These are phyloP conservation scores for Rostrohypoxylon terebratum DNA, from an alignment of 495 filamentous ascomycete genomes.

Conservation along the genomic window DNA sequence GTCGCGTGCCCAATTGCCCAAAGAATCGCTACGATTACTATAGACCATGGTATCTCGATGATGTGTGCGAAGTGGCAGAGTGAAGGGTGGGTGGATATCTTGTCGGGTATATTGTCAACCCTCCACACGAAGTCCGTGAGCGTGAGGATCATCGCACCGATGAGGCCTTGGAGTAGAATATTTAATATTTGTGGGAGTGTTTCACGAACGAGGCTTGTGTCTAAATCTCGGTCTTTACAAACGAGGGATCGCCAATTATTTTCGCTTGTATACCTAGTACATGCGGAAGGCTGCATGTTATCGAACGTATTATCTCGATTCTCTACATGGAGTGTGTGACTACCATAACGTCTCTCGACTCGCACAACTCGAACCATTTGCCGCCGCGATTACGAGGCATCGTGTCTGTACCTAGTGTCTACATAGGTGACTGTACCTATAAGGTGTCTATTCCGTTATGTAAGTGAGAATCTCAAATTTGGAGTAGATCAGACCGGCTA, in stretches of 20 bases:
- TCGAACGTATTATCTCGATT: constrained; percentile 5
- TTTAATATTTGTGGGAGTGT: constrained; percentile 10
- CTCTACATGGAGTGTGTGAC: not conserved
- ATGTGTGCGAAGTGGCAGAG: constrained; percentile 12
- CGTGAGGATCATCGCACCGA: not conserved
- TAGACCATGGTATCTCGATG: too few species aligned
- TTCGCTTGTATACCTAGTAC: constrained; percentile 15
- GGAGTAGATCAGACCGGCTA: constrained; percentile 15
- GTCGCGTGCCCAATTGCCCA: constrained; percentile 36
- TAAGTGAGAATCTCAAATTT: not conserved
- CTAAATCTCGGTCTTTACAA: constrained; percentile 2
- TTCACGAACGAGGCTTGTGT: constrained; percentile 12
- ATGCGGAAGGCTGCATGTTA: constrained; percentile 22
- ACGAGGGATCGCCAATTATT: constrained; percentile 7
- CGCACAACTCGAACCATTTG: not conserved
- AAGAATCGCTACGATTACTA: constrained; percentile 1
- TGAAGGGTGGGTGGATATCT: not conserved
- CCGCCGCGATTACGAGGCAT: constrained; percentile 12
- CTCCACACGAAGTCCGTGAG: not conserved
- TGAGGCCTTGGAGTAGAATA: not conserved
- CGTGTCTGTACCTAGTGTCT: too few species aligned
- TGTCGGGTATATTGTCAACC: too few species aligned
- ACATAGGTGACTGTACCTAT: too few species aligned
- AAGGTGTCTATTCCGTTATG: not conserved
- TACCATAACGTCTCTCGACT: not conserved